A percentile compares a stretch with the other conserved stretches of the same genome.
phyloP scores from a whole-genome alignment of 1,139 yeast genomes.

The Candida mesenterica region DNA sequence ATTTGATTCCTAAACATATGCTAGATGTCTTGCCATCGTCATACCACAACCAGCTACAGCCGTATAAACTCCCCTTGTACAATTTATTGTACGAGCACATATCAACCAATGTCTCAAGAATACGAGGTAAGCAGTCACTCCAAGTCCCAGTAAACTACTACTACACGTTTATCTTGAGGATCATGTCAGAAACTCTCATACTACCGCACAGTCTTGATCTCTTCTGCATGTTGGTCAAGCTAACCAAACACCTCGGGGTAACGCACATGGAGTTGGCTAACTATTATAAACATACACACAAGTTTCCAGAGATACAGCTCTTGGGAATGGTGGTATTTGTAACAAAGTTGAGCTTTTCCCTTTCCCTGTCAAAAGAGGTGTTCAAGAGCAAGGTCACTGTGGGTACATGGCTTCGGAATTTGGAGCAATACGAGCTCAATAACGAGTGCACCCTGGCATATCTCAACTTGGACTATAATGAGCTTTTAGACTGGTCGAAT shows the following conservation, averaged over 20 bases:
- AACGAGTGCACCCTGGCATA: slow-evolving; percentile 17
- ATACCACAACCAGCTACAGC: slow-evolving; percentile 27
- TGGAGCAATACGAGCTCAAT: slow-evolving; percentile 20
- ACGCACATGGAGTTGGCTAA: slow-evolving; percentile 4
- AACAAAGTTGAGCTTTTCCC: slow-evolving; percentile 29
- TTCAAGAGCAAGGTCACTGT: slow-evolving; percentile 13
- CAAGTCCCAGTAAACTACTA: slow-evolving; percentile 28
- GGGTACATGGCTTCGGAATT: slow-evolving; percentile 23
- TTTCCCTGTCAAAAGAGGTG: neutral
- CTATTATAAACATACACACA: slow-evolving; percentile 4
- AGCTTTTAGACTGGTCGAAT: slow-evolving; percentile 40
- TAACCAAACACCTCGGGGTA: slow-evolving; percentile 10
- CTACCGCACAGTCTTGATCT: slow-evolving; percentile 34
- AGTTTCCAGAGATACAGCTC: slow-evolving; percentile 32
- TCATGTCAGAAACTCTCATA: slow-evolving; percentile 25
- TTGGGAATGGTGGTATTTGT: slow-evolving; percentile 24
- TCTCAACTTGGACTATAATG: slow-evolving; percentile 20
- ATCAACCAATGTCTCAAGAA: slow-evolving; percentile 8
- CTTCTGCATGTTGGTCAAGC: slow-evolving; percentile 20
- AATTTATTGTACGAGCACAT: slow-evolving; percentile 25
- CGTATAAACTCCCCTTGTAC: slow-evolving; percentile 26
- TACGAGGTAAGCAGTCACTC: no score
- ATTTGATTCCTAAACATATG: slow-evolving; percentile 26
- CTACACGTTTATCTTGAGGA: slow-evolving; percentile 34
- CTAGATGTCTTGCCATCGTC: slow-evolving; percentile 25